Conservation (phyloP, 129 eudicot species). For the Mikania micrantha region DNA sequence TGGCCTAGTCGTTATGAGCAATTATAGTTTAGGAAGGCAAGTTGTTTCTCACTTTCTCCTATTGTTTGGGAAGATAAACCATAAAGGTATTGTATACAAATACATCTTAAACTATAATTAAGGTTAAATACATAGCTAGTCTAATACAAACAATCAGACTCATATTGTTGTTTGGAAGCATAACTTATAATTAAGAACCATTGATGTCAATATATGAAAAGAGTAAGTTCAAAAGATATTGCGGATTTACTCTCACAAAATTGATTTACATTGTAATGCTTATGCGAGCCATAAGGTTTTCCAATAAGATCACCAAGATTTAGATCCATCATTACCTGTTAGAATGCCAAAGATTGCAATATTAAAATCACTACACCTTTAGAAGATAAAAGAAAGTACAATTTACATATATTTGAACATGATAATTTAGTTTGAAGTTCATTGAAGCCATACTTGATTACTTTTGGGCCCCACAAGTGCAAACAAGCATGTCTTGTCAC, state of each 20-base stretch:
- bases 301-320: constrained; percentile 70
- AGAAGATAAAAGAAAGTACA: not conserved
- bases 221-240: not conserved
- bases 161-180: not conserved
- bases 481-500: constrained; percentile 60
- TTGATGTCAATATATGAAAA: not conserved
- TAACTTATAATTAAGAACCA: not conserved
- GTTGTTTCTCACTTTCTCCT: too few species aligned
- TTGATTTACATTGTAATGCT: constrained; percentile 60
- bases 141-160: not conserved
- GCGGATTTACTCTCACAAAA: not conserved
- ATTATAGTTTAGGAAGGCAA: too few species aligned
- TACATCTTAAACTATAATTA: too few species aligned
- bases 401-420: not conserved
- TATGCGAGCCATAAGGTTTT: constrained; percentile 80
- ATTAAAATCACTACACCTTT: constrained; percentile 2
- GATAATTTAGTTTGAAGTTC: not conserved
- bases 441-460: constrained; percentile 49
- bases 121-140: too few species aligned
- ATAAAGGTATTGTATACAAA: too few species aligned
- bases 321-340: constrained; percentile 56
- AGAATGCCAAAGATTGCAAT: constrained; percentile 15
- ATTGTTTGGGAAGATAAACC: too few species aligned
- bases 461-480: constrained; percentile 77
- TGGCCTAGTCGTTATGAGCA: too few species aligned